phyloP scores from a whole-genome alignment of 208 protist genomes.

The Leishmania lainsoni region DNA sequence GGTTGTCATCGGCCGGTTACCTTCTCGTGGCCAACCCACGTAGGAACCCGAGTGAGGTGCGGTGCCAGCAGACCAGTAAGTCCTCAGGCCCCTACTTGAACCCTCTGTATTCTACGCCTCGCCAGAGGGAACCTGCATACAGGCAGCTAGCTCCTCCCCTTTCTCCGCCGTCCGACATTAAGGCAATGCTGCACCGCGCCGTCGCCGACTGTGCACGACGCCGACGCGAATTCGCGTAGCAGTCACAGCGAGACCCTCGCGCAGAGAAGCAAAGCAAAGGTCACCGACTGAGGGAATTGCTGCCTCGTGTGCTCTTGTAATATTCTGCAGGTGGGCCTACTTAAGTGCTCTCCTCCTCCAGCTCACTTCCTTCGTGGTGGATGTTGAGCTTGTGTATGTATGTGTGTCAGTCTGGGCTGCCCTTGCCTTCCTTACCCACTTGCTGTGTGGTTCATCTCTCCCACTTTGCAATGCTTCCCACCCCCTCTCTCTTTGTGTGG shows the following conservation, averaged over 20 bases:
- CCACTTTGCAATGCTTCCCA: background rate
- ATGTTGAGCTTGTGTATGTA: background rate
- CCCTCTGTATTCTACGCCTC: conserved; percentile 45
- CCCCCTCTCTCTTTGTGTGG: background rate
- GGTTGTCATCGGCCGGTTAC: conserved; percentile 3
- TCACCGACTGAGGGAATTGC: background rate
- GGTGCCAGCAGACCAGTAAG: conserved; percentile 4
- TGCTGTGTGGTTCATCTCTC: background rate
- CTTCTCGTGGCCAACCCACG: conserved; percentile 25
- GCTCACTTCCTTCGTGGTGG: background rate
- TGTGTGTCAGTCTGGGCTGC: background rate
- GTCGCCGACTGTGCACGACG: conserved; percentile 71
- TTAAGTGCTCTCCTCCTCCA: too few relatives aligned
- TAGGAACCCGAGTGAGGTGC: conserved; percentile 14
- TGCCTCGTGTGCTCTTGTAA: background rate
- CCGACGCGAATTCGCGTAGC: conserved; percentile 17
- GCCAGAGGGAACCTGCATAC: conserved; percentile 22
- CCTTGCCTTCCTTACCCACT: background rate
- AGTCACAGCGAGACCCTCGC: too few relatives aligned
- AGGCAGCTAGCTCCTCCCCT: conserved; percentile 13
- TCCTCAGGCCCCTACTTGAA: conserved; percentile 34
- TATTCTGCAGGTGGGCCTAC: background rate
- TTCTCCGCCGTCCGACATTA: conserved; percentile 53
- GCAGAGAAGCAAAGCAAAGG: background rate
- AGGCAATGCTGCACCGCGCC: conserved; percentile 77